phyloP scores from a whole-genome alignment of 208 protist genomes.

The Acanthamoeba castellanii region DNA sequence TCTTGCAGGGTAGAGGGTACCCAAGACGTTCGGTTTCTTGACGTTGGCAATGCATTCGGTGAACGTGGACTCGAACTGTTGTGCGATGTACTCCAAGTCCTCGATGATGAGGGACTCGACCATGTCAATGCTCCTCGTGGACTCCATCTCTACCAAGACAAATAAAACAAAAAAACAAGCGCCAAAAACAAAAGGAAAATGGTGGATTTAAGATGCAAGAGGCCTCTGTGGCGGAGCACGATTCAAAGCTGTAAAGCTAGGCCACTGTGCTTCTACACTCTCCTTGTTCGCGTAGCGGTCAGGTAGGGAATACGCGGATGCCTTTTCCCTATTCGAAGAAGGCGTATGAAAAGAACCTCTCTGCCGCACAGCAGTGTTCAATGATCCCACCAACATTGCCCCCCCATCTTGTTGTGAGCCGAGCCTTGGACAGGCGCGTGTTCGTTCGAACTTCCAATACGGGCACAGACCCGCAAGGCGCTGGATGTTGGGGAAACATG shows the following conservation, averaged over 20 bases:
- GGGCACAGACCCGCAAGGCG: neutral
- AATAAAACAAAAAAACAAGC: neutral
- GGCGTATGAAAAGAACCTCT: too few relatives aligned
- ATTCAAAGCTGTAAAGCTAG: too few relatives aligned
- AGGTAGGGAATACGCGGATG: too few relatives aligned
- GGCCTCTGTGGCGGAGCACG: too few relatives aligned
- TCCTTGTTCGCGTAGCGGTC: too few relatives aligned
- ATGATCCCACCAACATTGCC: too few relatives aligned
- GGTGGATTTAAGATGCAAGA: too few relatives aligned
- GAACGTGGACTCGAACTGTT: slow-evolving; percentile 47
- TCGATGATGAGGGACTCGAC: slow-evolving; percentile 45
- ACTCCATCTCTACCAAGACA: neutral
- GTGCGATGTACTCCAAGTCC: slow-evolving; percentile 59
- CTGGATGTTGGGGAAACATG: neutral
- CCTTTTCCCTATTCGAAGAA: too few relatives aligned
- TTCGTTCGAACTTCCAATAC: neutral
- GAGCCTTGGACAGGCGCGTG: too few relatives aligned
- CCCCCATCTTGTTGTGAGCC: too few relatives aligned
- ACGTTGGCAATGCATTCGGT: slow-evolving; percentile 52
- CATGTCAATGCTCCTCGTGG: slow-evolving; percentile 31
- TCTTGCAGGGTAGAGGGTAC: neutral
- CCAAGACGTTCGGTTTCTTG: slow-evolving; percentile 52
- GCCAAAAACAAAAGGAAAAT: neutral
- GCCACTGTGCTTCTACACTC: too few relatives aligned
- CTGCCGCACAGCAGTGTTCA: too few relatives aligned